A percentile compares a stretch with the other conserved stretches of the same genome.
Evolutionary conservation across 768 basidiomycete species (phyloP).

Genomic region (Saitozyma podzolica): DNA sequence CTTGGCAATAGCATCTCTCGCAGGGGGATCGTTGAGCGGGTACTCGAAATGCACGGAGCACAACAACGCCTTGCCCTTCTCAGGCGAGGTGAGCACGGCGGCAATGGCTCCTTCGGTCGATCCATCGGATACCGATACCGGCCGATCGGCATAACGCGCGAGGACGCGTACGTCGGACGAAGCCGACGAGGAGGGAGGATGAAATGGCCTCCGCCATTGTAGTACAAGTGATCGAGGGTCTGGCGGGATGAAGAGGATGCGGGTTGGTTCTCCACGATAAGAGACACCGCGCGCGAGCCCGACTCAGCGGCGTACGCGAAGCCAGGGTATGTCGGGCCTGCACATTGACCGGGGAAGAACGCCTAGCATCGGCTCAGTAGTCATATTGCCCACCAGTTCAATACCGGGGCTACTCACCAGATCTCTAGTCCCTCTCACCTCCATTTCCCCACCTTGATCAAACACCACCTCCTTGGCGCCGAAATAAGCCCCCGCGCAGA

Average conservation of each 20-base stretch:
- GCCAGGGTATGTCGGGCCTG: conserved; percentile 56
- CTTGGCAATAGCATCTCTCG: conserved; percentile 33
- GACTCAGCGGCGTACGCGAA: conserved; percentile 56
- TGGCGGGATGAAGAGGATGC: conserved; percentile 7
- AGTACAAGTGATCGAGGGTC: conserved; percentile 53
- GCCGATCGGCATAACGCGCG: conserved; percentile 48
- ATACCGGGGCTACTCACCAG: conserved; percentile 33
- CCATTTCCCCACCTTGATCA: conserved; percentile 53
- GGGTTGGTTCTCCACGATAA: conserved; percentile 36
- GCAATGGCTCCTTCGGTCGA: conserved; percentile 46
- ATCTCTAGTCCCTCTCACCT: conserved; percentile 55
- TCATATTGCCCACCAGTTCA: neutral
- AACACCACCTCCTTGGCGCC: conserved; percentile 55
- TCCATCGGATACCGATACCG: neutral
- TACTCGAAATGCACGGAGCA: conserved; percentile 66
- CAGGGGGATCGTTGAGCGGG: conserved; percentile 52
- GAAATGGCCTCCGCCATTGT: conserved; percentile 58
- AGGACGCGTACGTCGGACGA: conserved; percentile 47
- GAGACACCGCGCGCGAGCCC: conserved; percentile 53
- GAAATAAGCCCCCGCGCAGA: conserved; percentile 65
- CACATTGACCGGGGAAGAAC: conserved; percentile 56
- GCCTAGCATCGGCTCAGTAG: conserved; percentile 19
- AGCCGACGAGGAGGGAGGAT: conserved; percentile 24
- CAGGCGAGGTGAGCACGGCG: conserved; percentile 54
- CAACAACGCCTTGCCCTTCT: conserved; percentile 59